These are phyloP conservation scores for Saccharomycopsis selenospora DNA, from an alignment of 805 yeast genomes.

Conservation along the genomic window DNA sequence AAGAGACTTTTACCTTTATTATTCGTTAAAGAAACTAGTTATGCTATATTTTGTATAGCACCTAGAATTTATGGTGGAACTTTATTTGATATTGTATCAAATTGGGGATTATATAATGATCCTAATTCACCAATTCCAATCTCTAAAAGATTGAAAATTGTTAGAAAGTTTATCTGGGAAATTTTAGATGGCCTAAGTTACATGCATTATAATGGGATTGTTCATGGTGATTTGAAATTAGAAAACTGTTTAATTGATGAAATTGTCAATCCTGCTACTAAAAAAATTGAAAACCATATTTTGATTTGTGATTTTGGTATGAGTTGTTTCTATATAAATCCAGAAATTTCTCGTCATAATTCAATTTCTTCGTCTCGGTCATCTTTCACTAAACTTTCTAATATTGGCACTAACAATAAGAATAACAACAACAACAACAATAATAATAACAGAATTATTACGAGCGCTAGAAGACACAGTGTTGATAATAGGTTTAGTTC, in stretches of 20 bases:
- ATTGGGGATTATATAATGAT: slow-evolving; percentile 49
- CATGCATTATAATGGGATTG: slow-evolving; percentile 56
- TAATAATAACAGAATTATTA: not conserved
- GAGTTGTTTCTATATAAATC: slow-evolving; percentile 33
- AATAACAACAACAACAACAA: slow-evolving; percentile 1
- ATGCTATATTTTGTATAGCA: slow-evolving; percentile 66
- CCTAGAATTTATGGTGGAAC: slow-evolving; percentile 69
- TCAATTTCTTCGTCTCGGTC: slow-evolving; percentile 19
- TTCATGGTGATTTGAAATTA: slow-evolving; percentile 78
- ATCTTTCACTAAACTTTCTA: slow-evolving; percentile 15
- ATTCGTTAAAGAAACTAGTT: slow-evolving; percentile 51
- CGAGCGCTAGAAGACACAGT: not conserved
- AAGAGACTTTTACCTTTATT: slow-evolving; percentile 56
- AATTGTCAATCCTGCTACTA: slow-evolving; percentile 23
- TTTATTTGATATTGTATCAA: slow-evolving; percentile 62
- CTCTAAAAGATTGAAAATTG: slow-evolving; percentile 30
- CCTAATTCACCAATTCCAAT: slow-evolving; percentile 26
- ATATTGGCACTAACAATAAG: not conserved
- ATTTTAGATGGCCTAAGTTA: slow-evolving; percentile 53
- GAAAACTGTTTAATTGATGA: slow-evolving; percentile 68
- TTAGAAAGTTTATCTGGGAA: slow-evolving; percentile 41
- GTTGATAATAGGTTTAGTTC: not conserved
- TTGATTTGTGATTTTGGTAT: slow-evolving; percentile 88
- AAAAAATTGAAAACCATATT: slow-evolving; percentile 33
- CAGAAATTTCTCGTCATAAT: slow-evolving; percentile 16